These are phyloP conservation scores for Buddleja alternifolia DNA, from an alignment of 257 asterid genomes.

Conservation along the genomic window DNA sequence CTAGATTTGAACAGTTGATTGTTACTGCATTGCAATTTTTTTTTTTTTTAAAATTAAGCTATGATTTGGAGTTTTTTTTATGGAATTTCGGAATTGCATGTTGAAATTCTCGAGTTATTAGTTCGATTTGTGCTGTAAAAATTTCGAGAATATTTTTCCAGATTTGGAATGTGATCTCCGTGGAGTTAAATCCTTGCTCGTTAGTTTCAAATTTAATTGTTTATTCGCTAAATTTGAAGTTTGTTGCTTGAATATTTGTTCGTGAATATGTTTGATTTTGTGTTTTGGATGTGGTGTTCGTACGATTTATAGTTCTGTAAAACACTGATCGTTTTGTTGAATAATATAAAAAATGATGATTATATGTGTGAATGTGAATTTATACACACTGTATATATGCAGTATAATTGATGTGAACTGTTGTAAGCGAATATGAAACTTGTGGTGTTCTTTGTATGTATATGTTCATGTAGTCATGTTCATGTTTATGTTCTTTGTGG, in stretches of 20 bases:
- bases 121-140: constrained; percentile 5
- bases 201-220: constrained; percentile 11
- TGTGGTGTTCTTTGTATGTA: not conserved
- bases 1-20: no score
- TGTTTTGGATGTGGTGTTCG: no score
- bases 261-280: not conserved
- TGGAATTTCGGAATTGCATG: constrained; percentile 4
- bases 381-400: not conserved
- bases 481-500: not conserved
- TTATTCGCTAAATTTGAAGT: not conserved
- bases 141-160: constrained; percentile 5
- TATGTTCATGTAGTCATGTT: not conserved
- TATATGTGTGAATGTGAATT: constrained; percentile 20
- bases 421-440: no score
- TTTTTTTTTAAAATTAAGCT: no score
- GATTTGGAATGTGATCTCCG: constrained; percentile 23
- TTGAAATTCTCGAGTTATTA: constrained; percentile 24
- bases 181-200: constrained; percentile 12
- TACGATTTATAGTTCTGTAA: not conserved
- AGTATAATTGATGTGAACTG: not conserved
- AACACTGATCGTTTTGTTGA: not conserved
- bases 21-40: no score
- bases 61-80: no score
- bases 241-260: not conserved
- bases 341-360: not conserved